A percentile compares a stretch with the other conserved stretches of the same genome.
Evolutionary conservation across 495 filamentous ascomycete genomes (phyloP).

Genomic region (Lophium mytilinum): DNA sequence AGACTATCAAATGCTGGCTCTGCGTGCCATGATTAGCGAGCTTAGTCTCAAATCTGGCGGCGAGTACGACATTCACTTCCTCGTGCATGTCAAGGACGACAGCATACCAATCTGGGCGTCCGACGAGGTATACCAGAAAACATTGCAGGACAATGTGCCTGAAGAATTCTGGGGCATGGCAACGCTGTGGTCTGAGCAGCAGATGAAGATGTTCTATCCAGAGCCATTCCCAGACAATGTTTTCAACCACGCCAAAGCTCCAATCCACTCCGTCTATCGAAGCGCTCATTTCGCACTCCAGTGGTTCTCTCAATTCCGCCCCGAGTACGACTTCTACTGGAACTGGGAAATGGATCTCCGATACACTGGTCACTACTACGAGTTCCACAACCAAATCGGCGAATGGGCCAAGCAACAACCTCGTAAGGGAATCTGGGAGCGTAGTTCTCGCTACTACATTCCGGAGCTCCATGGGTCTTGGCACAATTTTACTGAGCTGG

Average conservation of each 20-base stretch:
- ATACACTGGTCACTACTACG: conserved; percentile 49
- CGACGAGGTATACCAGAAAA: conserved; percentile 41
- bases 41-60: conserved; percentile 45
- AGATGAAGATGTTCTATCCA: conserved; percentile 40
- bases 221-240: conserved; percentile 37
- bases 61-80: conserved; percentile 51
- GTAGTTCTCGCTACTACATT: conserved; percentile 41
- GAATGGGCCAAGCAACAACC: conserved; percentile 48
- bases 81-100: conserved; percentile 51
- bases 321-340: conserved; percentile 55
- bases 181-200: conserved; percentile 47
- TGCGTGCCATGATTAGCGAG: conserved; percentile 51
- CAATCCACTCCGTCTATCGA: conserved; percentile 35
- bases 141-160: conserved; percentile 44
- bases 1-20: conserved; percentile 33
- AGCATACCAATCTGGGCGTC: conserved; percentile 46
- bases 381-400: conserved; percentile 41
- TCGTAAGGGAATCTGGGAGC: conserved; percentile 45
- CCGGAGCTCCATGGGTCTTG: conserved; percentile 39
- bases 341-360: conserved; percentile 56
- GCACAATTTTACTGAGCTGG: conserved; percentile 37
- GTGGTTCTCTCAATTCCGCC: conserved; percentile 49
- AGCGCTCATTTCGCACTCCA: conserved; percentile 41
- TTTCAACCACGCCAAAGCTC: conserved; percentile 29
- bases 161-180: conserved; percentile 48